Base-by-base conservation (phyloP, 129 eudicot species). In the Cynara cardunculus region DNA sequence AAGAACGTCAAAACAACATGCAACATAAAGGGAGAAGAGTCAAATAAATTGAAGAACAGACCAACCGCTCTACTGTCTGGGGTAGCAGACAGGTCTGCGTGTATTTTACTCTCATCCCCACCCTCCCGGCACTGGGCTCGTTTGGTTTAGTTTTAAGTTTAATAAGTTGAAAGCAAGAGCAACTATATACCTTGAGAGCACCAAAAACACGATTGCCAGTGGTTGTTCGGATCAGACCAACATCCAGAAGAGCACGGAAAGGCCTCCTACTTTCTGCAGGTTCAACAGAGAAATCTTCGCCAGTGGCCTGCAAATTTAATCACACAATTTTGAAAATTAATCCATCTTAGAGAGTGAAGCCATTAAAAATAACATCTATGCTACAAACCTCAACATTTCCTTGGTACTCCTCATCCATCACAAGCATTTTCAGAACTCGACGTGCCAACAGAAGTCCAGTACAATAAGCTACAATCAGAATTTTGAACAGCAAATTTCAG, bases 401-500 rank as follows among this genome's bases (percentile, higher is more conserved):
- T 12, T 46, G 61, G 61, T 46, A 46, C 19, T 46, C 61, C 19
- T 46, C 61, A 14, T 46, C 61, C 61, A 46, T 46, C 61, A 14
- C 61, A 46, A 13, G 61, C 61, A 3, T 71, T 71, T 85, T 88
- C 83, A 85, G 67, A n/a, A 88, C 88, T 32, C 88, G 79, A 21
- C 91, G 87, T n/a, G 88, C 91, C 88, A 87, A 78, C 56, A 87
- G 66, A 64, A 88, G 91, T 19, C 91, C 91, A 71, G 91, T 88
- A 59, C 91, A 88, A 75, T 88, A 88, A 35, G 91, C 91, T 87
- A 32, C 30, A 56, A 11, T 22, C 65, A 75, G n/a, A 9, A 11
- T 19, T 27, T 62, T 34, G 0, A 46, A 46, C 61, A 14, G 61
- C n/a, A 46, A 46, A 46, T 14, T 14, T 46, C 25, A 79, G 72